phyloP scores from a whole-genome alignment of 768 basidiomycete species.

The Hypholoma sublateritium region DNA sequence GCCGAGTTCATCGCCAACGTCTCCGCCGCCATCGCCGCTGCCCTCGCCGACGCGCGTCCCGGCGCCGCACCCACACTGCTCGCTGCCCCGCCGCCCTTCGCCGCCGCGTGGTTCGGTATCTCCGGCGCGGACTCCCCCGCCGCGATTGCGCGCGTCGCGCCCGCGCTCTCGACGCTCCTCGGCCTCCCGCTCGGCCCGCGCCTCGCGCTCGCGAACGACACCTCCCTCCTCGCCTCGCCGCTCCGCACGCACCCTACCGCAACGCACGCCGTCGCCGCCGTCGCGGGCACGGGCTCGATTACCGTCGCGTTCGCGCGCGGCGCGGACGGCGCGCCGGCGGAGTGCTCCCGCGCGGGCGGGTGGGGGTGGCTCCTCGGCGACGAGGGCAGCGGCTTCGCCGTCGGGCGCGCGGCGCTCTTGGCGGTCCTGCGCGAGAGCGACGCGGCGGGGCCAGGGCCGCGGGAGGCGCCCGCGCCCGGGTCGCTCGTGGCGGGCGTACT shows the following conservation, averaged over 20 bases:
- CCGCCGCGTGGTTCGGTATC: slow-evolving; percentile 79
- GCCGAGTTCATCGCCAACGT: slow-evolving; percentile 60
- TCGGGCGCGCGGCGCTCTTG: slow-evolving; percentile 75
- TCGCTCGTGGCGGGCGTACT: slow-evolving; percentile 34
- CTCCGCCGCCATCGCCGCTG: slow-evolving; percentile 47
- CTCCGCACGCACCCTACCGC: slow-evolving; percentile 61
- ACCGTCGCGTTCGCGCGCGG: slow-evolving; percentile 57
- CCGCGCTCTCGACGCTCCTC: slow-evolving; percentile 55
- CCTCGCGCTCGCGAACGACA: slow-evolving; percentile 76
- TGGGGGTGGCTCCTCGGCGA: slow-evolving; percentile 88
- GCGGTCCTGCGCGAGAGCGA: slow-evolving; percentile 62
- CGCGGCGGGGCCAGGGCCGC: slow-evolving; percentile 22
- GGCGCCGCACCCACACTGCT: slow-evolving; percentile 32
- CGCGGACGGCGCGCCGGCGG: slow-evolving; percentile 41
- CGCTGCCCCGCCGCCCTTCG: slow-evolving; percentile 42
- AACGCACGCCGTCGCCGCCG: slow-evolving; percentile 64
- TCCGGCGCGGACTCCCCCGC: slow-evolving; percentile 79
- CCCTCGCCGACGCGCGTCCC: slow-evolving; percentile 47
- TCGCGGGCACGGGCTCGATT: slow-evolving; percentile 83
- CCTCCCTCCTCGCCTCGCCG: slow-evolving; percentile 81
- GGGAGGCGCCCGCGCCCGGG: slow-evolving; percentile 30
- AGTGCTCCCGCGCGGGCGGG: slow-evolving; percentile 72
- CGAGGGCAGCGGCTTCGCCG: slow-evolving; percentile 80
- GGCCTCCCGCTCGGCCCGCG: slow-evolving; percentile 53
- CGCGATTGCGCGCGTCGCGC: slow-evolving; percentile 55